A percentile compares a stretch with the other conserved stretches of the same genome.
Conservation (phyloP, 768 basidiomycete genomes). For the Austroboletus eburneus region DNA sequence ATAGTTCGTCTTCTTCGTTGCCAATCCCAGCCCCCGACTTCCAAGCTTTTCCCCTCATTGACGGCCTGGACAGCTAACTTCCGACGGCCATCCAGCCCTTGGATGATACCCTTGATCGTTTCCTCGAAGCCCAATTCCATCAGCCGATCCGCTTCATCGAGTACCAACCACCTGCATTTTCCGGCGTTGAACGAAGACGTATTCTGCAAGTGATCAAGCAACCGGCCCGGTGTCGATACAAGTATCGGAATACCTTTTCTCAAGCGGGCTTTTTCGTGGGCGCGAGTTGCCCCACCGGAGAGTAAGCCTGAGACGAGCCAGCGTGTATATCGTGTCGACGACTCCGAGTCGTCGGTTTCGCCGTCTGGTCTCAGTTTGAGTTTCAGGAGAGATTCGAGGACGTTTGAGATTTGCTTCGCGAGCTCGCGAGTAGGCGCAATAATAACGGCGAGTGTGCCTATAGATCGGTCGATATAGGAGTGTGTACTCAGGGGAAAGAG, state of each 20-base stretch:
- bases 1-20: slow-evolving; percentile 72
- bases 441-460: slow-evolving; percentile 92
- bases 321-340: slow-evolving; percentile 56
- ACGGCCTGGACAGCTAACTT: slow-evolving; percentile 68
- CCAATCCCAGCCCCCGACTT: slow-evolving; percentile 88
- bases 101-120: slow-evolving; percentile 85
- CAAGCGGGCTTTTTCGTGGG: slow-evolving; percentile 93
- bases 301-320: slow-evolving; percentile 94
- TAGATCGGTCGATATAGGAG: slow-evolving; percentile 92
- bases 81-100: slow-evolving; percentile 78
- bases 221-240: slow-evolving; percentile 90
- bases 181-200: slow-evolving; percentile 90
- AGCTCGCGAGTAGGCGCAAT: slow-evolving; percentile 95
- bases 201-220: slow-evolving; percentile 95
- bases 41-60: slow-evolving; percentile 59
- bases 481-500: slow-evolving; percentile 83
- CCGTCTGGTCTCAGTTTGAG: slow-evolving; percentile 63
- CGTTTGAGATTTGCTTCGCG: slow-evolving; percentile 94
- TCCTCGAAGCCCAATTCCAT: slow-evolving; percentile 99
- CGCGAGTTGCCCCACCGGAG: slow-evolving; percentile 88
- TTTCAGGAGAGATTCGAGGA: slow-evolving; percentile 77
- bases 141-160: slow-evolving; percentile 95
- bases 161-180: slow-evolving; percentile 92
- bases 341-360: slow-evolving; percentile 47
- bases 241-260: slow-evolving; percentile 94